Percentiles rank a stretch among this genome's conserved stretches.
phyloP scores from a whole-genome alignment of 1,284 basidiomycete genomes.

The Cutaneotrichosporon mucoides region DNA sequence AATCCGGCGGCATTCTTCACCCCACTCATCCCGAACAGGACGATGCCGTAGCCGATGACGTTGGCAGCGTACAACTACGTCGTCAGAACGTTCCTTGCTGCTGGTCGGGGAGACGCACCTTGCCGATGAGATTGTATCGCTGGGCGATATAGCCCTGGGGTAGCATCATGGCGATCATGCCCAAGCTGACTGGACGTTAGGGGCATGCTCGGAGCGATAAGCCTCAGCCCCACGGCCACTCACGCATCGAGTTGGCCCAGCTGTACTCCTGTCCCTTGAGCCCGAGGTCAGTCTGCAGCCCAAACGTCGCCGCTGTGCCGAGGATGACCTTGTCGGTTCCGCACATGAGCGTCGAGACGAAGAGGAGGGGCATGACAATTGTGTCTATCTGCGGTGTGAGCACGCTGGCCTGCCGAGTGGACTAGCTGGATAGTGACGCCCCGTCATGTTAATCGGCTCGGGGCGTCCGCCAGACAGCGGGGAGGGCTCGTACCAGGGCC shows the following conservation, averaged over 20 bases:
- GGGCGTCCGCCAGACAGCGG: too few relatives aligned
- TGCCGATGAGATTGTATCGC: not conserved
- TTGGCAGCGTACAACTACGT: conserved; percentile 7
- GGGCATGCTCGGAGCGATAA: too few relatives aligned
- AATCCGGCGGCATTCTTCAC: conserved; percentile 11
- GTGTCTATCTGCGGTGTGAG: conserved; percentile 10
- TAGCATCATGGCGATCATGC: not conserved
- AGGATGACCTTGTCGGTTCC: conserved; percentile 26
- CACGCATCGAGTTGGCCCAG: conserved; percentile 23
- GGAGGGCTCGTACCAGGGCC: too few relatives aligned
- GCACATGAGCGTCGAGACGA: conserved; percentile 7
- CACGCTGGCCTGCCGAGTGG: too few relatives aligned
- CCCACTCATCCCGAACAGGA: conserved; percentile 13
- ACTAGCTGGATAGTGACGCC: not conserved
- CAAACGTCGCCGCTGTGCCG: conserved; percentile 41
- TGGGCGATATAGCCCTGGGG: conserved; percentile 3
- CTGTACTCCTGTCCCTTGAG: conserved; percentile 23
- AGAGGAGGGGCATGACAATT: conserved; percentile 20
- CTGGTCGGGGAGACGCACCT: not conserved
- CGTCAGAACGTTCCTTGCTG: too few relatives aligned
- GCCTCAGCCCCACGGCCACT: too few relatives aligned
- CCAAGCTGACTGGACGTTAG: too few relatives aligned
- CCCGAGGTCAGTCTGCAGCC: conserved; percentile 10
- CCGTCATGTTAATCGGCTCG: too few relatives aligned
- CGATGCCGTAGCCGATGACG: conserved; percentile 16